Evolutionary conservation across 1,284 basidiomycete species (phyloP).

Genomic region (Pseudozyma tsukubaensis): DNA sequence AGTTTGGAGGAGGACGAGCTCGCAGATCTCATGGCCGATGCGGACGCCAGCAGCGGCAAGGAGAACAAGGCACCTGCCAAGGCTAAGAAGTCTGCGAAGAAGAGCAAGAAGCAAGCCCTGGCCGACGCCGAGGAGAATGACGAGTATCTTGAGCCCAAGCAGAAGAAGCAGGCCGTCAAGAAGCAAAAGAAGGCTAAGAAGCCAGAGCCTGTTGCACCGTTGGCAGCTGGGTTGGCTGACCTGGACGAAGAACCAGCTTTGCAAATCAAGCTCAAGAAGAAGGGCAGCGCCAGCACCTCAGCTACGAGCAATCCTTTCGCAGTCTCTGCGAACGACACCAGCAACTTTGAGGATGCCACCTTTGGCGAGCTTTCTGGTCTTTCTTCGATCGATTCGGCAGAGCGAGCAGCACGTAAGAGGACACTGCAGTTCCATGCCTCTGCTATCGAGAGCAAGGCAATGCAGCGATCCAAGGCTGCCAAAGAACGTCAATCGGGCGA

Average conservation of each 20-base stretch:
- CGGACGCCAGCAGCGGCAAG: conserved; percentile 51
- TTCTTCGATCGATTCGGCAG: conserved; percentile 53
- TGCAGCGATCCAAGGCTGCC: conserved; percentile 45
- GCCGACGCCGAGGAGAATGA: conserved; percentile 13
- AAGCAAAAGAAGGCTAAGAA: conserved; percentile 29
- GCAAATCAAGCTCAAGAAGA: conserved; percentile 48
- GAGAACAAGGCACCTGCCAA: conserved; percentile 36
- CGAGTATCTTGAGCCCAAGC: conserved; percentile 12
- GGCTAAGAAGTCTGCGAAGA: conserved; percentile 15
- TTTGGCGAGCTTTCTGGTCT: conserved; percentile 63
- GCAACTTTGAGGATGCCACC: conserved; percentile 41
- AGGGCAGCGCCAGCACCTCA: conserved; percentile 4
- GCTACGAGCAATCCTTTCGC: conserved; percentile 39
- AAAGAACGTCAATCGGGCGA: conserved; percentile 61
- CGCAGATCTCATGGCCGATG: conserved; percentile 45
- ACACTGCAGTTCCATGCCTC: conserved; percentile 66
- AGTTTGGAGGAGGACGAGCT: conserved; percentile 61
- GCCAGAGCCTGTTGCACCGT: conserved; percentile 37
- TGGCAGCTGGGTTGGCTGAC: conserved; percentile 48
- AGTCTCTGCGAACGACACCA: conserved; percentile 12
- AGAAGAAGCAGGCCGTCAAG: conserved; percentile 25
- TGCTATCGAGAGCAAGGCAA: conserved; percentile 46
- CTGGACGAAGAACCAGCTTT: conserved; percentile 41
- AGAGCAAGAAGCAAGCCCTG: conserved; percentile 19
- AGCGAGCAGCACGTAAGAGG: conserved; percentile 57